Evolutionary conservation across 2,329 filamentous ascomycete species (phyloP).

Genomic region (Neurospora sp.): DNA sequence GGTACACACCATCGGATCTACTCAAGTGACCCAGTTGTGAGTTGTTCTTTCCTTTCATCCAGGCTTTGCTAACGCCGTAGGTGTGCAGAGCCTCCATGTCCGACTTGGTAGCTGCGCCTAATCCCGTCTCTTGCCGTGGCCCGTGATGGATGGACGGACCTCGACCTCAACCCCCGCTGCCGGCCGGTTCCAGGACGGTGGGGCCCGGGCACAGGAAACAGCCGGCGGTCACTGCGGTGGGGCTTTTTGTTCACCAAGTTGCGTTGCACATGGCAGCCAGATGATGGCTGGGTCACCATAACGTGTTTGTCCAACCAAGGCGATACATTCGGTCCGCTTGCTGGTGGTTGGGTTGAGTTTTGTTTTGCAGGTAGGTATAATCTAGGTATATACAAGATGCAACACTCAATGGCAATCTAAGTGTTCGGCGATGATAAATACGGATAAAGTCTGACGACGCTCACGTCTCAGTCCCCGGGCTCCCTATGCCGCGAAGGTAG

Average conservation of each 20-base stretch:
- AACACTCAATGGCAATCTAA: neutral
- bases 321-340: neutral
- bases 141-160: neutral
- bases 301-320: neutral
- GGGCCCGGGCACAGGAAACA: neutral
- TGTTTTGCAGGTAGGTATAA: neutral
- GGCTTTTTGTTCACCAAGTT: neutral
- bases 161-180: neutral
- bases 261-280: neutral
- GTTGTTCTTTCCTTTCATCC: neutral
- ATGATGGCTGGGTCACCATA: neutral
- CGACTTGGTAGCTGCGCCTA: neutral
- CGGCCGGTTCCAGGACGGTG: neutral
- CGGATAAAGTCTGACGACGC: neutral
- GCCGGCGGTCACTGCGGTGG: neutral
- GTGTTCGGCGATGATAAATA: neutral
- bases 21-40: neutral
- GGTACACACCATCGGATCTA: neutral
- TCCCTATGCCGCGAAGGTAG: neutral
- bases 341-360: neutral
- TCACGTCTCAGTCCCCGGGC: neutral
- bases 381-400: neutral
- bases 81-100: neutral
- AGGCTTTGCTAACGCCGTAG: neutral
- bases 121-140: neutral